Base-by-base conservation (phyloP, 345 rosid species). In the Moricandia moricandioides region DNA sequence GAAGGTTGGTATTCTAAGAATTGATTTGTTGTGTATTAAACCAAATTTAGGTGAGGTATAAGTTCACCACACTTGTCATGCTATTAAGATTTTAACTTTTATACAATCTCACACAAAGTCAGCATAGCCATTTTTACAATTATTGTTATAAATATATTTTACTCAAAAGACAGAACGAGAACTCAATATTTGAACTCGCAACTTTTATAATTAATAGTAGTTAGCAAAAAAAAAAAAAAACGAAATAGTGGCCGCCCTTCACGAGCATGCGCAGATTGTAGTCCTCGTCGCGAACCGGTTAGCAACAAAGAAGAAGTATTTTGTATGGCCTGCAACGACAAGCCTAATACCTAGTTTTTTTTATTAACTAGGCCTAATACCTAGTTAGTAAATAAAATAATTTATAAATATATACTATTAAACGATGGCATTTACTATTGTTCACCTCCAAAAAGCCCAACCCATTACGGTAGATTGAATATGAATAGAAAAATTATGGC, bases 401-500 rank as follows among this genome's bases (percentile, higher is more conserved):
- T 30, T 65, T 17, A 39, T 62, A 56, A 65, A 30, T 5, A 67
- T 18, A 13, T 21, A 5, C n/a, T n/a, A n/a, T n/a, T n/a, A 31
- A 65, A 55, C 55, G 16, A 24, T 13, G 51, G 14, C 35, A 62
- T 34, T 39, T 69, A 30, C 65, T 68, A 61, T 13, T 21, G 59
- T 54, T 54, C 13, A 54, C 59, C 13, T 18, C n/a, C 59, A 3
- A 8, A 52, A 17, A 54, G 6, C 49, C 37, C 10, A 14, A 67
- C 68, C 14, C 59, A 52, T 18, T 18, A 8, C 4, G 16, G 30
- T 13, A 10, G 51, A n/a, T 43, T 39, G 21, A 69, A 60, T 26
- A 47, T 49, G 55, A 68, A 52, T 35, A 62, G n/a, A 54, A 43
- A 61, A 69, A 61, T 12, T 59, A 40, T 30, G 9, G 74, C 73